Conservation (phyloP, 352 stramenopile genomes). For the Albugo candida region DNA sequence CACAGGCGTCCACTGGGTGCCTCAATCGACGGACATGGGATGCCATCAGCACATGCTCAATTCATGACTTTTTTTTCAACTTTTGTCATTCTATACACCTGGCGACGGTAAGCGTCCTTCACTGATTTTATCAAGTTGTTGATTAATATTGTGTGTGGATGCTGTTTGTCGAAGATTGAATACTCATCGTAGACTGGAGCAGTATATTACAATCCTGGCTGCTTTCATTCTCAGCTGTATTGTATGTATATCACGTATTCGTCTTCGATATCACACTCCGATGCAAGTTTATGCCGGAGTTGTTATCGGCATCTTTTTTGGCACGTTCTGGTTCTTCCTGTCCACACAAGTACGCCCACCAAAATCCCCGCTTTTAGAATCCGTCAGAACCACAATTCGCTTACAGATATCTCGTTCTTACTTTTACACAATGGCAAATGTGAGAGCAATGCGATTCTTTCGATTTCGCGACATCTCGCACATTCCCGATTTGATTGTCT, state of each 20-base stretch:
- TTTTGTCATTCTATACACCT: slow-evolving; percentile 52
- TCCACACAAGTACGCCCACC: slow-evolving; percentile 10
- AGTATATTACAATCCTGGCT: slow-evolving; percentile 33
- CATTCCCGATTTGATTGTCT: slow-evolving; percentile 60
- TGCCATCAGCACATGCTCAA: slow-evolving; percentile 66
- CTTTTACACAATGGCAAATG: too few relatives aligned
- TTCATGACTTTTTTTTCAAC: slow-evolving; percentile 64
- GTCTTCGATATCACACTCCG: slow-evolving; percentile 54
- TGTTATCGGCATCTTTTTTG: slow-evolving; percentile 21
- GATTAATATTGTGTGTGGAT: not conserved
- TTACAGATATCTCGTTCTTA: too few relatives aligned
- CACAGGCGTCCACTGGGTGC: slow-evolving; percentile 45
- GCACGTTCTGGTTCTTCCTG: slow-evolving; percentile 31
- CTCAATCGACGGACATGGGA: slow-evolving; percentile 37
- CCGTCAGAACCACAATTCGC: not conserved
- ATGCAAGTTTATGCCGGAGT: slow-evolving; percentile 49
- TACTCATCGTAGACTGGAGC: slow-evolving; percentile 27
- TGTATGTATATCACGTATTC: slow-evolving; percentile 54
- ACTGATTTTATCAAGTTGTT: not conserved
- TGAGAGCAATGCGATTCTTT: not conserved
- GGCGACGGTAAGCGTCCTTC: slow-evolving; percentile 17
- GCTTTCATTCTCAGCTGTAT: slow-evolving; percentile 20
- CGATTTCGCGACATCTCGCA: slow-evolving; percentile 34
- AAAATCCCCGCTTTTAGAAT: not conserved
- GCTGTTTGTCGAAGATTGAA: slow-evolving; percentile 17